These are phyloP conservation scores for Suhomyces taliae DNA, from an alignment of 1,139 yeast genomes.

Conservation along the genomic window DNA sequence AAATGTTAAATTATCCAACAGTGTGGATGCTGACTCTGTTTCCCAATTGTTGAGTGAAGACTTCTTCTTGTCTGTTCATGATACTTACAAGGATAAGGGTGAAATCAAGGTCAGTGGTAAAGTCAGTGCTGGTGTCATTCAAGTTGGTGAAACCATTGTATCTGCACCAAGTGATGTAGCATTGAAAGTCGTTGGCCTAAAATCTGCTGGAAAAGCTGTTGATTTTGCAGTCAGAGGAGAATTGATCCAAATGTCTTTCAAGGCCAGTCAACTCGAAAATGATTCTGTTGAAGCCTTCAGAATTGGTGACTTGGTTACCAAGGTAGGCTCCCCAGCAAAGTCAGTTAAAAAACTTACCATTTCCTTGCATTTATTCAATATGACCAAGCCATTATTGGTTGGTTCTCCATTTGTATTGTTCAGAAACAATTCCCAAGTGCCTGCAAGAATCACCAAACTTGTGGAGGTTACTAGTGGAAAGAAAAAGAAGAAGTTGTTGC, in stretches of 20 bases:
- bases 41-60: constrained; percentile 31
- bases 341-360: constrained; percentile 55
- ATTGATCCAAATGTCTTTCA: constrained; percentile 59
- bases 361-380: constrained; percentile 64
- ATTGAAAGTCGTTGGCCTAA: constrained; percentile 36
- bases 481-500: constrained; percentile 60
- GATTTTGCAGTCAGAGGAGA: constrained; percentile 69
- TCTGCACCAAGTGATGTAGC: constrained; percentile 53
- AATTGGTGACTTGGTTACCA: constrained; percentile 73
- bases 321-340: constrained; percentile 45
- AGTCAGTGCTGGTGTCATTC: constrained; percentile 71
- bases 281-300: constrained; percentile 52
- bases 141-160: constrained; percentile 70
- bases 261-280: constrained; percentile 38
- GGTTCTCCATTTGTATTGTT: constrained; percentile 85
- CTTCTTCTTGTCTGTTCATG: constrained; percentile 54
- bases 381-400: constrained; percentile 70
- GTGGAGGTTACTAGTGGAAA: constrained; percentile 47
- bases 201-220: constrained; percentile 24
- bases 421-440: constrained; percentile 76
- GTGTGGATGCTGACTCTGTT: constrained; percentile 9
- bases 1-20: constrained; percentile 20
- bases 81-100: constrained; percentile 30
- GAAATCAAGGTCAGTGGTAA: constrained; percentile 64
- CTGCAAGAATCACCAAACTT: constrained; percentile 67